Conservation (phyloP, 2,329 filamentous ascomycete genomes). For the Clonostachys rhizophaga region DNA sequence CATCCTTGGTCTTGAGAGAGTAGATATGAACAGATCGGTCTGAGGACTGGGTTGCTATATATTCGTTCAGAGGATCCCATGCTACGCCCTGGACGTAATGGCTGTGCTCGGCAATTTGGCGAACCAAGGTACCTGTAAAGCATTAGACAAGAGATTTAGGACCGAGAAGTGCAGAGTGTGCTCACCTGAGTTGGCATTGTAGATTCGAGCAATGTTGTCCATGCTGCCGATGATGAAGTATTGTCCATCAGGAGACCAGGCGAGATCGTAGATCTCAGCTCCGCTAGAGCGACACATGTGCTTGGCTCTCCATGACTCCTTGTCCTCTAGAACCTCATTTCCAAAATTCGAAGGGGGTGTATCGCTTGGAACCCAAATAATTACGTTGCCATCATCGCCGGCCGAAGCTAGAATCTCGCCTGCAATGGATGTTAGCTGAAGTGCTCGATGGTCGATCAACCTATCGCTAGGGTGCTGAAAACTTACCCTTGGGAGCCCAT, state of each 20-base stretch:
- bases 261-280: slow-evolving; percentile 95
- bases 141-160: neutral
- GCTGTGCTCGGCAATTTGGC: slow-evolving; percentile 94
- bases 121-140: slow-evolving; percentile 57
- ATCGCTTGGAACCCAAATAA: slow-evolving; percentile 92
- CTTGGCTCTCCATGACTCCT: slow-evolving; percentile 94
- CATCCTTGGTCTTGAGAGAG: slow-evolving; percentile 91
- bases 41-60: slow-evolving; percentile 95
- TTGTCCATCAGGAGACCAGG: slow-evolving; percentile 94
- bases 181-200: slow-evolving; percentile 86
- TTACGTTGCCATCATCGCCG: slow-evolving; percentile 94
- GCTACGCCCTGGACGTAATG: slow-evolving; percentile 98
- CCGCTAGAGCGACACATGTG: slow-evolving; percentile 96
- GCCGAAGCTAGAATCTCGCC: slow-evolving; percentile 92
- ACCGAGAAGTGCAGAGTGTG: neutral
- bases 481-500: slow-evolving; percentile 85
- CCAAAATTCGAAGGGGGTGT: slow-evolving; percentile 66
- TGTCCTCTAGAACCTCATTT: slow-evolving; percentile 83
- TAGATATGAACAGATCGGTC: slow-evolving; percentile 98
- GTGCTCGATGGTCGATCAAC: neutral
- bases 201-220: slow-evolving; percentile 97
- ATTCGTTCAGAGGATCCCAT: slow-evolving; percentile 98
- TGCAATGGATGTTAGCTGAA: slow-evolving; percentile 26
- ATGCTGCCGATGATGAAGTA: slow-evolving; percentile 99
- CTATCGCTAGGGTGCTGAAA: neutral